A percentile compares a stretch with the other conserved stretches of the same genome.
Conservation (phyloP, 1,284 basidiomycete genomes). For the Mycena citricolor region DNA sequence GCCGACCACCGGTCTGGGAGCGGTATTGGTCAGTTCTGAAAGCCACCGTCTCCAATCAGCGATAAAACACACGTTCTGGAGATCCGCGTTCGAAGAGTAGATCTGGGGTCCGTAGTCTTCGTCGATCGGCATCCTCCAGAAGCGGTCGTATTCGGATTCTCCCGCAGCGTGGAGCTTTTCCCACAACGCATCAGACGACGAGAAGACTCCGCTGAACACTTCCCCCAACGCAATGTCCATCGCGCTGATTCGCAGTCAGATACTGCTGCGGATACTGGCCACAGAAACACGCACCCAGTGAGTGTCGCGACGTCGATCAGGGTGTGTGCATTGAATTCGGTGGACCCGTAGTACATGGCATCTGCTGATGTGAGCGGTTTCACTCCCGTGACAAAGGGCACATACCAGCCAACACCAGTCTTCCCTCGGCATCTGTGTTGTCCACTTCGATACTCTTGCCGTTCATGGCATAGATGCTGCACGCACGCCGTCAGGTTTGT, state of each 20-base stretch:
- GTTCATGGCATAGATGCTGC: conserved; percentile 83
- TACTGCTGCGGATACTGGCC: conserved; percentile 18
- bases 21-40: conserved; percentile 2
- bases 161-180: conserved; percentile 69
- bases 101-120: conserved; percentile 82
- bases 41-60: not conserved
- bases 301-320: conserved; percentile 86
- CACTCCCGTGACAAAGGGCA: not conserved
- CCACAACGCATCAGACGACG: conserved; percentile 79
- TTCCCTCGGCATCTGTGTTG: conserved; percentile 89
- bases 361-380: conserved; percentile 43
- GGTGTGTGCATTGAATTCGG: conserved; percentile 78
- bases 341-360: conserved; percentile 83
- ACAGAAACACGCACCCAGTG: conserved; percentile 50
- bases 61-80: conserved; percentile 67
- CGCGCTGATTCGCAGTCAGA: conserved; percentile 43
- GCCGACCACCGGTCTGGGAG: conserved; percentile 63
- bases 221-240: conserved; percentile 72
- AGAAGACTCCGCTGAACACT: conserved; percentile 77
- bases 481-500: conserved; percentile 4
- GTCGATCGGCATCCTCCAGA: conserved; percentile 85
- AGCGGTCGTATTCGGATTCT: conserved; percentile 72
- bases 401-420: conserved; percentile 72
- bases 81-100: conserved; percentile 74
- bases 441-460: conserved; percentile 87